Percentiles rank a stretch among this genome's conserved stretches.
phyloP scores from a whole-genome alignment of 2,329 filamentous ascomycete genomes.

The Proliferodiscus dingleyae region DNA sequence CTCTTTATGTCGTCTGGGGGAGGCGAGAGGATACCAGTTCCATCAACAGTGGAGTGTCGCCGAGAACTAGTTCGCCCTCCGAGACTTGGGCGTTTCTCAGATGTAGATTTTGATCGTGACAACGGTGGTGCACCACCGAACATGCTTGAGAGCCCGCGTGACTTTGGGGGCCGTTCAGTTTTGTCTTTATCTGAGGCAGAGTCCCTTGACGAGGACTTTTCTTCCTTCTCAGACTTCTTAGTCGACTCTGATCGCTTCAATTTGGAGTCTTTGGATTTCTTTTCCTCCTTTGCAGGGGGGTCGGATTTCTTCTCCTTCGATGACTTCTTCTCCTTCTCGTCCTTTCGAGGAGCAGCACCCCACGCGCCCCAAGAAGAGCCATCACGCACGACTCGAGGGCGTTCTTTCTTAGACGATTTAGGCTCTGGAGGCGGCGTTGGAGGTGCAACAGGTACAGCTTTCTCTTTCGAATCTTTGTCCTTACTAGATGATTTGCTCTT shows the following conservation, averaged over 20 bases:
- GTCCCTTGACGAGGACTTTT: constrained; percentile 59
- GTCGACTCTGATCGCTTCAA: constrained; percentile 53
- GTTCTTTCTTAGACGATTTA: constrained; percentile 66
- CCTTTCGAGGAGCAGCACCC: constrained; percentile 48
- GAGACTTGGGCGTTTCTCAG: constrained; percentile 55
- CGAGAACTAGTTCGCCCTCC: constrained; percentile 57
- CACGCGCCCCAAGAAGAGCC: constrained; percentile 71
- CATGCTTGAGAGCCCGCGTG: constrained; percentile 52
- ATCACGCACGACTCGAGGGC: constrained; percentile 67
- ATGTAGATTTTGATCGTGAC: constrained; percentile 64
- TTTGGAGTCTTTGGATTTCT: constrained; percentile 44
- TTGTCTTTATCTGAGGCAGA: constrained; percentile 56
- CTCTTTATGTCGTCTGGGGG: constrained; percentile 58
- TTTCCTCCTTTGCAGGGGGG: constrained; percentile 24
- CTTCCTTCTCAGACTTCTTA: constrained; percentile 55
- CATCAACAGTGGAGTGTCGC: constrained; percentile 61
- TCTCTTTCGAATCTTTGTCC: constrained; percentile 30
- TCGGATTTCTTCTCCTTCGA: constrained; percentile 29
- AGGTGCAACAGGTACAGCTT: constrained; percentile 34
- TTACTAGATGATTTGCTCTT: constrained; percentile 37
- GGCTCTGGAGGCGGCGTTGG: constrained; percentile 45
- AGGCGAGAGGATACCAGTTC: constrained; percentile 62
- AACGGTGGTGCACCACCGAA: constrained; percentile 66
- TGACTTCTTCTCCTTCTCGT: constrained; percentile 27
- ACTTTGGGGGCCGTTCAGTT: constrained; percentile 38